Percentiles rank a stretch among this genome's conserved stretches.
These are phyloP conservation scores for Nannochloris sp. DNA, from an alignment of 139 green algal species.

Conservation along the genomic window DNA sequence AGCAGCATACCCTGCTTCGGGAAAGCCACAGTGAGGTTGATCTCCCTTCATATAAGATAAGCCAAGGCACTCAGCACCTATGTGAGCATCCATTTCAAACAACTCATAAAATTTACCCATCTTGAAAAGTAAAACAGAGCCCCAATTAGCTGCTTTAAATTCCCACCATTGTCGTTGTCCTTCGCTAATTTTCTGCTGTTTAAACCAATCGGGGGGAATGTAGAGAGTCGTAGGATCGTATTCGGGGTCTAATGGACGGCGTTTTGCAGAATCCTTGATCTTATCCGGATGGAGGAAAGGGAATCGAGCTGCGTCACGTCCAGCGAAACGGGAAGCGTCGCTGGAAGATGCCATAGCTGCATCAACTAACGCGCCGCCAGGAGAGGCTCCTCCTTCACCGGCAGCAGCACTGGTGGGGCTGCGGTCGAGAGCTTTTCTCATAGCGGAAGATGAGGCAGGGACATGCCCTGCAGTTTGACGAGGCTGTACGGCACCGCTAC, in stretches of 20 bases:
- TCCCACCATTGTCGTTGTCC: constrained; percentile 93
- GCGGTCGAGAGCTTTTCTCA: not conserved
- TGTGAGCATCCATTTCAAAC: constrained; percentile 98
- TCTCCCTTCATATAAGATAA: constrained; percentile 97
- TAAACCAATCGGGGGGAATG: constrained; percentile 73
- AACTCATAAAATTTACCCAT: constrained; percentile 96
- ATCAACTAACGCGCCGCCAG: not conserved
- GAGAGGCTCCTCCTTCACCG: not conserved
- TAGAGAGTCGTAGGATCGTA: constrained; percentile 73
- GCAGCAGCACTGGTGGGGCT: not conserved
- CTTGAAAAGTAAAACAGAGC: constrained; percentile 88
- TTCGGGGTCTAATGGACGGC: constrained; percentile 50
- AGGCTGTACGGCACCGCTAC: not conserved
- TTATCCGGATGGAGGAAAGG: constrained; percentile 60
- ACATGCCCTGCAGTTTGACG: not conserved
- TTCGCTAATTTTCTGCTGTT: constrained; percentile 54
- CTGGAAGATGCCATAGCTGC: not conserved
- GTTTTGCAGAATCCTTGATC: constrained; percentile 50
- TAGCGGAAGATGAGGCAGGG: not conserved
- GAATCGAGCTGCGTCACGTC: constrained; percentile 41
- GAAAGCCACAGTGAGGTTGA: constrained; percentile 92
- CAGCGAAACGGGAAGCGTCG: constrained; percentile 35
- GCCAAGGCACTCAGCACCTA: constrained; percentile 80
- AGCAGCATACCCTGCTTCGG: constrained; percentile 72
- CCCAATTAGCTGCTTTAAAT: constrained; percentile 88